Conservation (phyloP, 768 basidiomycete species). For the Phlebiopsis gigantea region DNA sequence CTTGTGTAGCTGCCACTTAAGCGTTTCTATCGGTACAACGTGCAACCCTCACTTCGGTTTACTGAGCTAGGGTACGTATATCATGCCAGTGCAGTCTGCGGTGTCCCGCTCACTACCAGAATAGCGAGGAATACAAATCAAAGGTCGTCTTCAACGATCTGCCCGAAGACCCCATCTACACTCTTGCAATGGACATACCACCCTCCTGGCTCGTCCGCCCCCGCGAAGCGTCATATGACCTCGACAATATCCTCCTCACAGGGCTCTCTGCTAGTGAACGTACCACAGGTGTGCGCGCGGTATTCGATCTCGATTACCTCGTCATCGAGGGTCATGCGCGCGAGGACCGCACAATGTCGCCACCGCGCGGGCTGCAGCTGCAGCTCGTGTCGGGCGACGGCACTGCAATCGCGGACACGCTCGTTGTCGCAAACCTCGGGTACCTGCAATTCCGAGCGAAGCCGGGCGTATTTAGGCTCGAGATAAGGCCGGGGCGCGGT, state of each 20-base stretch:
- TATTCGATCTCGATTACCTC: slow-evolving; percentile 87
- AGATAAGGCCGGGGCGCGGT: slow-evolving; percentile 79
- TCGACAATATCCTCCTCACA: slow-evolving; percentile 90
- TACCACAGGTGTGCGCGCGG: slow-evolving; percentile 53
- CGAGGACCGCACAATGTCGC: slow-evolving; percentile 54
- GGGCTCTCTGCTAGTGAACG: slow-evolving; percentile 54
- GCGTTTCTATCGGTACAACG: slow-evolving; percentile 83
- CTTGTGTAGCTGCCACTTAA: slow-evolving; percentile 73
- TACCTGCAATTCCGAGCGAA: slow-evolving; percentile 94
- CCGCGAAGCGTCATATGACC: slow-evolving; percentile 80
- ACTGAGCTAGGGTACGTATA: slow-evolving; percentile 69
- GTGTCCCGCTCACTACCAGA: not conserved
- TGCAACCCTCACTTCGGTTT: slow-evolving; percentile 53
- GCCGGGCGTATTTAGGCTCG: slow-evolving; percentile 81
- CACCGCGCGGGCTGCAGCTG: slow-evolving; percentile 89
- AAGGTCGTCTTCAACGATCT: slow-evolving; percentile 63
- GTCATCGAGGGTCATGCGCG: slow-evolving; percentile 94
- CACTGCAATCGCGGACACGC: slow-evolving; percentile 71
- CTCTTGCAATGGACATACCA: slow-evolving; percentile 89
- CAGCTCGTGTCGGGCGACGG: slow-evolving; percentile 54
- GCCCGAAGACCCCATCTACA: slow-evolving; percentile 86
- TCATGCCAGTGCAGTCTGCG: no score
- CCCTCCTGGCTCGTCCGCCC: slow-evolving; percentile 93
- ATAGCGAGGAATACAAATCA: slow-evolving; percentile 42
- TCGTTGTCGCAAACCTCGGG: slow-evolving; percentile 90